Evolutionary conservation across 306 rosid genomes (phyloP), one percentile per base, ranked within the genome.

Genomic region (Chamaecrista fasciculata): DNA sequence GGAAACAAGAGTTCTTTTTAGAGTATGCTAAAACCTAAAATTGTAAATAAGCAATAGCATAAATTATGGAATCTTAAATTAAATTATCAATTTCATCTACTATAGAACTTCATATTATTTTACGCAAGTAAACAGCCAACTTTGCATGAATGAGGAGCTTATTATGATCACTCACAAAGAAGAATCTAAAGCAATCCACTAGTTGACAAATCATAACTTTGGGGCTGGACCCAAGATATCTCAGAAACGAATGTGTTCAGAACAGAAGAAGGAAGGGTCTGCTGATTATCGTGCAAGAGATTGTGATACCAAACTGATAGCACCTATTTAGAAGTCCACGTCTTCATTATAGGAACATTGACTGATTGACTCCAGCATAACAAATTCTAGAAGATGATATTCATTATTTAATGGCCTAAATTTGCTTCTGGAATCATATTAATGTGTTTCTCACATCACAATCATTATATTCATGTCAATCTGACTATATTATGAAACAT

Each of bases 91-190:
- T 24, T 48, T 70, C 62, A 39, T 49, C 39, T 29, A 68, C 56
- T 51, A 9, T 46, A 23, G 29, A 57, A 52, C 23, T 56, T 64
- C 53, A 62, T 31, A 59, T 42, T 24, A n/a, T 58, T 59, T 40
- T 29, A 25, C 55, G 43, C 11, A 59, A 50, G 5, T 42, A n/a
- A 44, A 51, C 9, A 12, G 10, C 24, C 43, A 26, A 31, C 6
- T 66, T 56, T 25, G 70, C 53, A 73, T 19, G 53, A 51, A 53
- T 25, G 58, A 61, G 57, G 58, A 61, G 57, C 52, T 66, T 66
- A 36, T 48, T 20, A 43, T 16, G 59, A 59, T 37, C 39, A 36
- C 25, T 58, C 39, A 44, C 67, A 11, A 43, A 14, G 12, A 60
- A 42, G 8, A 49, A 66, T 62, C 49, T 26, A 48, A 56, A 65